A percentile compares a stretch with the other conserved stretches of the same genome.
phyloP scores from a whole-genome alignment of 2,329 filamentous ascomycete genomes.

The Pseudopithomyces chartarum region DNA sequence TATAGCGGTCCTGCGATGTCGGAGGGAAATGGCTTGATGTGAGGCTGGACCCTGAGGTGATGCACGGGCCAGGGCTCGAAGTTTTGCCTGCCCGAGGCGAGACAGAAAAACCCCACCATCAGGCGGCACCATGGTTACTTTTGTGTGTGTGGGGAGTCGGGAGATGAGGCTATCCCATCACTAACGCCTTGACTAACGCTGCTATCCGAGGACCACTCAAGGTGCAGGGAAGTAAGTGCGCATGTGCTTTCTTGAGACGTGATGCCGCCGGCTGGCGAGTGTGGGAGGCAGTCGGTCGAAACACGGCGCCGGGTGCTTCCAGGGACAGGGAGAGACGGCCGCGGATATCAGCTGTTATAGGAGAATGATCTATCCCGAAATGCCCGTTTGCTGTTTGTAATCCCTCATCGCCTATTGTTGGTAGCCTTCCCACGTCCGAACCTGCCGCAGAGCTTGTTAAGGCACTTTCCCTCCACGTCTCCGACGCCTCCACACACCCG shows the following conservation, averaged over 20 bases:
- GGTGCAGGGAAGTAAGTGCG: not conserved
- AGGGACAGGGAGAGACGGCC: conserved; percentile 15
- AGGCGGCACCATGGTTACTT: conserved; percentile 13
- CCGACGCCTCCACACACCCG: conserved; percentile 10
- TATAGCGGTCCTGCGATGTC: not conserved
- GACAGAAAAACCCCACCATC: conserved; percentile 8
- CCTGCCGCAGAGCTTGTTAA: conserved; percentile 5
- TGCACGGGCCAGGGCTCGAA: not conserved
- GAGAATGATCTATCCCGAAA: conserved; percentile 16
- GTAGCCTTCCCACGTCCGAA: conserved; percentile 7
- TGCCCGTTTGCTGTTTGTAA: not conserved
- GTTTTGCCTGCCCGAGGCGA: conserved; percentile 6
- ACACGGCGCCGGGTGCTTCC: not conserved
- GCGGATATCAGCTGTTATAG: conserved; percentile 15
- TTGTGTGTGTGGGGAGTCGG: conserved; percentile 14
- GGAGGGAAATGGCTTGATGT: not conserved
- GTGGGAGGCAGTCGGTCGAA: not conserved
- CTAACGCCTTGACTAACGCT: conserved; percentile 13
- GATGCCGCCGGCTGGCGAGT: not conserved
- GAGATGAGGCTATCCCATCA: conserved; percentile 1
- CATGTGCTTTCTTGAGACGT: not conserved
- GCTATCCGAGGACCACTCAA: conserved; percentile 6
- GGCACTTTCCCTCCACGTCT: conserved; percentile 2
- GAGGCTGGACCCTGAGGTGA: conserved; percentile 4
- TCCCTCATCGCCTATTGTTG: conserved; percentile 2